phyloP scores from a whole-genome alignment of 1,139 yeast species.

The Insectozyma bohioensis region DNA sequence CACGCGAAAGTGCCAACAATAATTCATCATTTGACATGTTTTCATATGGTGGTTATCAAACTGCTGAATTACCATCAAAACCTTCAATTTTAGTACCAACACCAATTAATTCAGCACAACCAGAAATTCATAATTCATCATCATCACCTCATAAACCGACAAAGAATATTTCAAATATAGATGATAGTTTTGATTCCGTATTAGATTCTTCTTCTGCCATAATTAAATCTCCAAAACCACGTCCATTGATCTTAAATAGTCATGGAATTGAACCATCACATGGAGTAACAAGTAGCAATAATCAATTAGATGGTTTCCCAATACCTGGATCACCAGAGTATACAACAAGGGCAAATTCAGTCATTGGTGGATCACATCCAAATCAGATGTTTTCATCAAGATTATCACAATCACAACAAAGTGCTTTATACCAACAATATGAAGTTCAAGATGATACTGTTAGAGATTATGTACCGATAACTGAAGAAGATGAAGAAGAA shows the following conservation, averaged over 20 bases:
- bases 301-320: constrained; percentile 36
- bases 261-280: too few relatives aligned
- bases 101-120: constrained; percentile 5
- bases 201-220: constrained; percentile 7
- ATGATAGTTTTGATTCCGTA: constrained; percentile 36
- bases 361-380: constrained; percentile 32
- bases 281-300: background rate
- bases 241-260: constrained; percentile 9
- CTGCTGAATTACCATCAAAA: background rate
- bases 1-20: constrained; percentile 16
- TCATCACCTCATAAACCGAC: constrained; percentile 6
- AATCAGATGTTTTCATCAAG: constrained; percentile 32
- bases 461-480: constrained; percentile 43
- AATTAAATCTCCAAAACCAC: constrained; percentile 20
- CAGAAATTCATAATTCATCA: constrained; percentile 7
- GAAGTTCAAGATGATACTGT: constrained; percentile 51
- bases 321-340: constrained; percentile 50
- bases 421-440: constrained; percentile 47
- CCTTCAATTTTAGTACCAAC: constrained; percentile 4
- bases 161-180: constrained; percentile 20
- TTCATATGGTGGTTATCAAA: constrained; percentile 20
- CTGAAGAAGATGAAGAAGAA: constrained; percentile 48
- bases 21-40: constrained; percentile 37
- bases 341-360: constrained; percentile 48
- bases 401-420: constrained; percentile 47